Evolutionary conservation across 805 yeast genomes (phyloP), one percentile per base, ranked within the genome.

Genomic region (Hanseniaspora taiwanica): DNA sequence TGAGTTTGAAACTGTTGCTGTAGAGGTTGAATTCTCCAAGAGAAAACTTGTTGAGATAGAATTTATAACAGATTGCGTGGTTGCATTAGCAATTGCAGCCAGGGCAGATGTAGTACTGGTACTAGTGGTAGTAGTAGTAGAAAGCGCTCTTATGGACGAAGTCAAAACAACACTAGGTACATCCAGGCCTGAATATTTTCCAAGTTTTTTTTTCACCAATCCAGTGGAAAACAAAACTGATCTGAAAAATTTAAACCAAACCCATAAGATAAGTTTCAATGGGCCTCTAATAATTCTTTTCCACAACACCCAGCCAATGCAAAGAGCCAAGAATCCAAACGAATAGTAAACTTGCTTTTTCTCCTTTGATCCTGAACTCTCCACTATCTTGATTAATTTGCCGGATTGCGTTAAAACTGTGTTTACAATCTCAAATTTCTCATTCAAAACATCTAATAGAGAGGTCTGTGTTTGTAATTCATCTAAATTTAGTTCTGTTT

Each of bases 181-280:
- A 12, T 35, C 44, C n/a, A 24, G 31, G 6, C 33, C 33, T 10
- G 33, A 29, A 8, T 29, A 29, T 13, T 14, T 13, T 2, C 29
- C 16, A 9, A 16, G 33, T 19, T 34, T 27, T 18, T 33, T 40
- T 27, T 44, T 46, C 4, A 52, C 50, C 9, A 56, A 42, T 6
- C 63, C 63, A 1, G 52, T 36, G 2, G 56, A 39, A 8, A 47
- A 39, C 25, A 59, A 40, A 4, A 56, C 47, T 3, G 52, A 55
- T 46, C 68, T 72, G 46, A 68, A 58, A 36, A 59, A 56, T 21
- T 51, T 51, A 48, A 59, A 59, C 36, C 51, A 37, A 10, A 58
- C 19, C 63, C 63, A 59, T 8, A 59, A 27, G 2, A 42, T 39
- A 14, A 59, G 35, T 38, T 54, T 59, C 6, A 52, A 46, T 2